Evolutionary conservation across 1,284 basidiomycete genomes (phyloP), one percentile per base, ranked within the genome.

Genomic region (Phenoliferia sp.): DNA sequence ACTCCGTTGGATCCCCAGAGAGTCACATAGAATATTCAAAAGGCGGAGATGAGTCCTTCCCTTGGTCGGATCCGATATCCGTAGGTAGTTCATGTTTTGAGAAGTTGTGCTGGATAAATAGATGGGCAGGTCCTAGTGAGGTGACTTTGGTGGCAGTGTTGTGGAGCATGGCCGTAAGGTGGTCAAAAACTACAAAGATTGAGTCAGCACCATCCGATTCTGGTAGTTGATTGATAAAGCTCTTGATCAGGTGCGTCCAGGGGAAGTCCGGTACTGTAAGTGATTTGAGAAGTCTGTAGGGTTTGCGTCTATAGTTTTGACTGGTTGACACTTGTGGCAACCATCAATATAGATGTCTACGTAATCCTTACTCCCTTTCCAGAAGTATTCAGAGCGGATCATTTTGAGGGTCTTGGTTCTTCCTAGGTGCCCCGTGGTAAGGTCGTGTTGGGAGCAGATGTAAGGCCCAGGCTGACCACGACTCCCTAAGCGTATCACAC

Each of bases 381-480:
- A 85, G 78, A 78, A 83, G 66, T 81, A 84, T 60, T 80, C 74
- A 1, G 74, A 33, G 2, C 69, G 64, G 1, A 83, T 70, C 0
- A 82, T 65, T 65, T 82, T 77, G 0, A 65, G 19, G 32, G 52
- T 80, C 74, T 67, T 58, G 28, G 22, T 12, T 17, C 33, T 19
- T 6, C 65, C 69, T 15, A 36, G 65, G 39, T 70, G 69, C 55
- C 61, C 61, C 50, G 59, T 39, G 7, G 58, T 52, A 15, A 48
- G 50, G 39, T 65, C 71, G 35, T 69, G 71, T 26, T 34, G n/a
- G 9, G 50, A 12, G 1, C 34, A n/a, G n/a, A n/a, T n/a, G n/a
- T n/a, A n/a, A n/a, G n/a, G n/a, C n/a, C n/a, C n/a, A n/a, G n/a
- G n/a, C n/a, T n/a, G n/a, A n/a, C n/a, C n/a, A n/a, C n/a, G n/a